These are phyloP conservation scores for Sporopachydermia quercuum DNA, from an alignment of 805 yeast genomes.

Conservation along the genomic window DNA sequence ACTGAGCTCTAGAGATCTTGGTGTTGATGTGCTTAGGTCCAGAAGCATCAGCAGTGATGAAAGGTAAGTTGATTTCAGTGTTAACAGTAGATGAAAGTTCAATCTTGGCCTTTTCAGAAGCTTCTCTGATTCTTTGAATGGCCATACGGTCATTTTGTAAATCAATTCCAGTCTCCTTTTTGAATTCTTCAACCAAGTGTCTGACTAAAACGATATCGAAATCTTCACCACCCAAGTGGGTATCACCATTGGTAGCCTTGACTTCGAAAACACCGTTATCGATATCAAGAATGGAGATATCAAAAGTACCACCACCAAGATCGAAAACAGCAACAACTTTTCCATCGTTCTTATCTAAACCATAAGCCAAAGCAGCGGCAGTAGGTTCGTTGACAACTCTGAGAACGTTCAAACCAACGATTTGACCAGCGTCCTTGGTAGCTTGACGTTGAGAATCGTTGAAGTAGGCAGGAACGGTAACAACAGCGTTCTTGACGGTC, in stretches of 20 bases:
- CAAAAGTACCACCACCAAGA: conserved; percentile 98
- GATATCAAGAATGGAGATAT: conserved; percentile 89
- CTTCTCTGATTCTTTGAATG: conserved; percentile 75
- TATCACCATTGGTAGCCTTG: conserved; percentile 93
- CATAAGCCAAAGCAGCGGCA: conserved; percentile 90
- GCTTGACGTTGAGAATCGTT: conserved; percentile 90
- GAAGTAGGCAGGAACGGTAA: conserved; percentile 82
- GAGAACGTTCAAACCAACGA: conserved; percentile 82
- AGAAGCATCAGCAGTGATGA: conserved; percentile 75
- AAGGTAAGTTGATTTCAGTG: conserved; percentile 70
- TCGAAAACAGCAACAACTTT: conserved; percentile 92
- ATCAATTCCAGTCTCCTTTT: conserved; percentile 57
- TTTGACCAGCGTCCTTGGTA: conserved; percentile 94
- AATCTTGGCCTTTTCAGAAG: conserved; percentile 81
- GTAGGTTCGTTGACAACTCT: conserved; percentile 88
- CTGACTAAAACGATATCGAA: conserved; percentile 80
- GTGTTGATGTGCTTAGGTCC: conserved; percentile 71
- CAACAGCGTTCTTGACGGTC: conserved; percentile 77
- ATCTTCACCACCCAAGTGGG: conserved; percentile 89
- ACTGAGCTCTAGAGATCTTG: conserved; percentile 51
- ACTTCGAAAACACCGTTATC: conserved; percentile 97
- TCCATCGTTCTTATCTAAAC: conserved; percentile 73
- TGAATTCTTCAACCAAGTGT: conserved; percentile 66
- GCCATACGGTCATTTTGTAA: conserved; percentile 56
- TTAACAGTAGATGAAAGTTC: conserved; percentile 62